A percentile compares a stretch with the other conserved stretches of the same genome.
Conservation (phyloP, 495 filamentous ascomycete genomes). For the Neurospora cerealis region DNA sequence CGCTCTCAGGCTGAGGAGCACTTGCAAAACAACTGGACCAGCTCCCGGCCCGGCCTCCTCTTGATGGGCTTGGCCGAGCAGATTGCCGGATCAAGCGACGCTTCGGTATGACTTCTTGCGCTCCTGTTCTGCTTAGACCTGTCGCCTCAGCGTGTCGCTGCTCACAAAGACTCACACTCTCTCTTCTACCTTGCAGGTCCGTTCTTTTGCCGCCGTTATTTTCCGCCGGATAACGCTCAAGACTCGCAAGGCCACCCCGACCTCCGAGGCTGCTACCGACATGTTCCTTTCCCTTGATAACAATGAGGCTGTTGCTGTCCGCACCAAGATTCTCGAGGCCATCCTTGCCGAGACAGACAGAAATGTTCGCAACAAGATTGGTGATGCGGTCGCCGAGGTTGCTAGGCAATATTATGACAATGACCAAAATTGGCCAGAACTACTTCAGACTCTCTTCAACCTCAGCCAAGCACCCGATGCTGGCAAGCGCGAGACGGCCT, state of each 20-base stretch:
- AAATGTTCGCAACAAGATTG: slow-evolving; percentile 83
- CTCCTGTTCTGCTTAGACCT: background rate
- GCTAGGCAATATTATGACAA: slow-evolving; percentile 90
- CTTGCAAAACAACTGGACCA: slow-evolving; percentile 81
- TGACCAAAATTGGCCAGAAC: slow-evolving; percentile 81
- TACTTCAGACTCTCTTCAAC: slow-evolving; percentile 74
- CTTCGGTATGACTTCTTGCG: slow-evolving; percentile 46
- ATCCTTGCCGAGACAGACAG: slow-evolving; percentile 59
- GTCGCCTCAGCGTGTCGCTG: background rate
- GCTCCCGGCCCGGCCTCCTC: slow-evolving; percentile 67
- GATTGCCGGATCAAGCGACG: slow-evolving; percentile 59
- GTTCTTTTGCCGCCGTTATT: slow-evolving; percentile 85
- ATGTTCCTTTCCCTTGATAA: slow-evolving; percentile 66
- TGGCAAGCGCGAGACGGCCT: slow-evolving; percentile 79
- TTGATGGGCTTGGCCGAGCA: slow-evolving; percentile 93
- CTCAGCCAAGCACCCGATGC: slow-evolving; percentile 76
- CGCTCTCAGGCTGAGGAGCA: slow-evolving; percentile 82
- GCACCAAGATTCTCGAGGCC: slow-evolving; percentile 68
- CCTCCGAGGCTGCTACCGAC: slow-evolving; percentile 63
- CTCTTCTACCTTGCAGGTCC: slow-evolving; percentile 43
- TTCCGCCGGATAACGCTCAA: slow-evolving; percentile 90
- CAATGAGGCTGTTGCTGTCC: slow-evolving; percentile 65
- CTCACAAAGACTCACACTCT: slow-evolving; percentile 2
- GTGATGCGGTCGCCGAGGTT: slow-evolving; percentile 90
- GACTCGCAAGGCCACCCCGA: slow-evolving; percentile 57